Evolutionary conservation across 345 rosid species (phyloP).

Genomic region (Punica granatum): DNA sequence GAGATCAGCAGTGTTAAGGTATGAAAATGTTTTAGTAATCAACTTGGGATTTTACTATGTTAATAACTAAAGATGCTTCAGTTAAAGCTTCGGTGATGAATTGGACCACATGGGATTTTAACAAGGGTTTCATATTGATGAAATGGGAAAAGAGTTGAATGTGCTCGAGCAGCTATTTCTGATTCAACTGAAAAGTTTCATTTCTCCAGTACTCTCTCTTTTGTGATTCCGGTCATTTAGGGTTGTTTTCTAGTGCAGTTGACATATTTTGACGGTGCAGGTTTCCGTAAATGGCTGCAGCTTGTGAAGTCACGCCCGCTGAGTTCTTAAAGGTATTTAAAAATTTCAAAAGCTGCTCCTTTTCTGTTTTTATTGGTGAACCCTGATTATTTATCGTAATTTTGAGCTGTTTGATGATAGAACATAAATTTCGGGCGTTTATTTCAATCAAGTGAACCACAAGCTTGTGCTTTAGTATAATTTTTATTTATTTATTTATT

Average conservation of each 20-base stretch:
- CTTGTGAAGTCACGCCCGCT: constrained; percentile 25
- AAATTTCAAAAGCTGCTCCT: neutral
- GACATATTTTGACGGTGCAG: constrained; percentile 3
- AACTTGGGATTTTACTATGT: too few relatives aligned
- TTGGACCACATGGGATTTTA: too few relatives aligned
- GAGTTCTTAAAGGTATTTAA: constrained; percentile 29
- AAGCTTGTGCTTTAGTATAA: neutral
- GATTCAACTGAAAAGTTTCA: too few relatives aligned
- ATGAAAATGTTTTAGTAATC: too few relatives aligned
- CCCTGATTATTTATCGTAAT: neutral
- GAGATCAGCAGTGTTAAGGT: too few relatives aligned
- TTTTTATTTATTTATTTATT: too few relatives aligned
- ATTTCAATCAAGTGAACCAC: neutral
- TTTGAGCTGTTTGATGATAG: neutral
- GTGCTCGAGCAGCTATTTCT: neutral
- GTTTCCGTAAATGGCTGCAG: constrained; percentile 22
- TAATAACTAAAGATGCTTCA: too few relatives aligned
- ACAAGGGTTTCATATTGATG: too few relatives aligned
- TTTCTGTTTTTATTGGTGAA: neutral
- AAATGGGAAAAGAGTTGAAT: too few relatives aligned
- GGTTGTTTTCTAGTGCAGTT: neutral
- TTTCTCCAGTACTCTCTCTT: neutral
- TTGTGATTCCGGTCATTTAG: neutral
- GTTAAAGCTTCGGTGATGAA: too few relatives aligned
- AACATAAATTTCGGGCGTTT: neutral